phyloP scores from a whole-genome alignment of 495 filamentous ascomycete genomes.

The Penicillium daleae region DNA sequence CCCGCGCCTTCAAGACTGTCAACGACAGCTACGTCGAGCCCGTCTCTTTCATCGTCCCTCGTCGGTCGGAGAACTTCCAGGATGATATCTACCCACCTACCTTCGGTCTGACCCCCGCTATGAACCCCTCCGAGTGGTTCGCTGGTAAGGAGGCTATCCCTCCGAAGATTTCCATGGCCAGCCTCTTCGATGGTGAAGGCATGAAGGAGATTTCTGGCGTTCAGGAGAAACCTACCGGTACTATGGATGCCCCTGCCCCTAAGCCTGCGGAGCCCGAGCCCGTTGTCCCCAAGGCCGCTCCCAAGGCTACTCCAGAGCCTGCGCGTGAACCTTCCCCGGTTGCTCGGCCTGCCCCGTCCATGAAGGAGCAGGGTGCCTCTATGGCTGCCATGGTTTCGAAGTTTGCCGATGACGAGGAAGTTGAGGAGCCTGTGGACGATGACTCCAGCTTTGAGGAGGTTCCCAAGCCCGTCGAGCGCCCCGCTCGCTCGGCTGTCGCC shows the following conservation, averaged over 20 bases:
- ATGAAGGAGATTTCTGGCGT: slow-evolving; percentile 70
- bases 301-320: slow-evolving; percentile 41
- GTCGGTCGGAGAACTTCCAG: slow-evolving; percentile 95
- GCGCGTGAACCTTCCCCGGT: slow-evolving; percentile 45
- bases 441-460: slow-evolving; percentile 84
- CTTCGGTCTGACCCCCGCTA: slow-evolving; percentile 73
- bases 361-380: slow-evolving; percentile 82
- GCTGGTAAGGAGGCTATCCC: slow-evolving; percentile 80
- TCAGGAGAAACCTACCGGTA: slow-evolving; percentile 64
- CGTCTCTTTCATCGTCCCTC: slow-evolving; percentile 95
- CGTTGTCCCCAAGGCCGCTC: slow-evolving; percentile 42
- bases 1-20: slow-evolving; percentile 95
- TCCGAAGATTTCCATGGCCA: slow-evolving; percentile 90
- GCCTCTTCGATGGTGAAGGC: slow-evolving; percentile 81
- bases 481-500: slow-evolving; percentile 30
- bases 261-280: slow-evolving; percentile 55
- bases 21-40: slow-evolving; percentile 94
- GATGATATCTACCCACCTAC: slow-evolving; percentile 94
- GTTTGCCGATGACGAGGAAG: slow-evolving; percentile 75
- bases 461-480: slow-evolving; percentile 62
- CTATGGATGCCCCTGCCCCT: slow-evolving; percentile 44
- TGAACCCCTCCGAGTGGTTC: slow-evolving; percentile 83
- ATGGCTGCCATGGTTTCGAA: slow-evolving; percentile 83
- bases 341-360: slow-evolving; percentile 62
- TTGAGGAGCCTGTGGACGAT: slow-evolving; percentile 60